Evolutionary conservation across 176 grass and related monocot genomes (phyloP), one percentile per base, ranked within the genome.

Genomic region (Carex kokanica): DNA sequence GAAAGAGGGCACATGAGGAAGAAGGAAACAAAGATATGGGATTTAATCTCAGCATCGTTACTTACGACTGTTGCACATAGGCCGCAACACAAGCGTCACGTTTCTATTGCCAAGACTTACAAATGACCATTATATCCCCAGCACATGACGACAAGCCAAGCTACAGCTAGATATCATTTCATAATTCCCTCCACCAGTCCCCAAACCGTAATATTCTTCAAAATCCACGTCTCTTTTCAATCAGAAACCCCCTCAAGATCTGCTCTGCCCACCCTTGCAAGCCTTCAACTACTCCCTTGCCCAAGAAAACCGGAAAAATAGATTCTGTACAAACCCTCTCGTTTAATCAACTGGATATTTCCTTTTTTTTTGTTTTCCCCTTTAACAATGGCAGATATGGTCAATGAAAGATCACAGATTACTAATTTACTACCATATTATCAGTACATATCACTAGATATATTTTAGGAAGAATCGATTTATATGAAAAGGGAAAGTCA

Each of bases 91-190:
- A 81, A 81, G 17, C 60, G 78, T 47, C 78, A 81, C 58, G 55
- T 81, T 64, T 81, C 78, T 45, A 81, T 67, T 82, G 17, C 38
- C 5, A 43, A 1, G 63, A 24, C 25, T 0, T 23, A 0, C 0
- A 65, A 63, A 68, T 82, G 17, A 82, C 80, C 3, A 68, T 52
- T 34, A 31, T 29, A 47, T 13, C 80, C 52, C 60, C 65, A 15
- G 51, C 83, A 82, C 85, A 89, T 83, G 72, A 88, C 83, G 92
- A 89, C 92, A 91, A 94, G 83, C 47, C 74, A 77, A 83, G 69
- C 83, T 94, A 70, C 89, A 94, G 85, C 83, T 88, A 89, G 81
- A 89, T 64, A 87, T 38, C 74, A 80, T 79, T 61, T 16, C 49
- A 84, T 13, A 78, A 69, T 71, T 60, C 38, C 51, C 18, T 5